Conservation (phyloP, 129 eudicot genomes). For the Lactuca saligna region DNA sequence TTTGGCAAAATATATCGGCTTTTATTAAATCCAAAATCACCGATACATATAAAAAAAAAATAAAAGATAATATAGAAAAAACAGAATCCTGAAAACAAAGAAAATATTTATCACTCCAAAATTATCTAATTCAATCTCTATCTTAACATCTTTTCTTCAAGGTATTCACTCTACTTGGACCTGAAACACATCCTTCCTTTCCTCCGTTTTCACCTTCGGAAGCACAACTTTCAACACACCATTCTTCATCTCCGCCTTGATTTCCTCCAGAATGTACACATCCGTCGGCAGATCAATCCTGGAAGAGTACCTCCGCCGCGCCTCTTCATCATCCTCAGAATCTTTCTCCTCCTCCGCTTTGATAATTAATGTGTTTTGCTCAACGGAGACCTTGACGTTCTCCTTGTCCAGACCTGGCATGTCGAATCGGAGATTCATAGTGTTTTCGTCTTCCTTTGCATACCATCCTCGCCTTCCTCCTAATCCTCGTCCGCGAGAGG, state of each 20-base stretch:
- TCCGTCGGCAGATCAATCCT: constrained; percentile 53
- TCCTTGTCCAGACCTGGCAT: constrained; percentile 86
- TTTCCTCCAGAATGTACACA: constrained; percentile 45
- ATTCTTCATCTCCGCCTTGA: constrained; percentile 82
- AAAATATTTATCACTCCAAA: too few relatives aligned
- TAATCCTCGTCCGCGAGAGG: constrained; percentile 30
- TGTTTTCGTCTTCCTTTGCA: constrained; percentile 46
- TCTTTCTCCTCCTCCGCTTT: constrained; percentile 55
- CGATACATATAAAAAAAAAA: too few relatives aligned
- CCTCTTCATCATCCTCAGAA: constrained; percentile 39
- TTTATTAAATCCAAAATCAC: too few relatives aligned
- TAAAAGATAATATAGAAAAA: too few relatives aligned
- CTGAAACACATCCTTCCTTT: constrained; percentile 51
- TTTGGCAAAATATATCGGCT: too few relatives aligned
- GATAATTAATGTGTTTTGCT: constrained; percentile 50
- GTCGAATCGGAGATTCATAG: constrained; percentile 46
- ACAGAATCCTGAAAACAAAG: too few relatives aligned
- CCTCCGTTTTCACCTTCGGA: constrained; percentile 63
- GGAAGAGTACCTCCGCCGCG: constrained; percentile 46
- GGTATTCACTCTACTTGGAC: constrained; percentile 20
- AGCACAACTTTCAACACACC: constrained; percentile 61
- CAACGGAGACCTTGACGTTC: constrained; percentile 60
- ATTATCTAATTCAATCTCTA: too few relatives aligned
- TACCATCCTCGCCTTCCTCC: constrained; percentile 56
- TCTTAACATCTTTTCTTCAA: too few relatives aligned